Conservation (phyloP, 2,329 filamentous ascomycete genomes). For the Paecilomyces niveus region DNA sequence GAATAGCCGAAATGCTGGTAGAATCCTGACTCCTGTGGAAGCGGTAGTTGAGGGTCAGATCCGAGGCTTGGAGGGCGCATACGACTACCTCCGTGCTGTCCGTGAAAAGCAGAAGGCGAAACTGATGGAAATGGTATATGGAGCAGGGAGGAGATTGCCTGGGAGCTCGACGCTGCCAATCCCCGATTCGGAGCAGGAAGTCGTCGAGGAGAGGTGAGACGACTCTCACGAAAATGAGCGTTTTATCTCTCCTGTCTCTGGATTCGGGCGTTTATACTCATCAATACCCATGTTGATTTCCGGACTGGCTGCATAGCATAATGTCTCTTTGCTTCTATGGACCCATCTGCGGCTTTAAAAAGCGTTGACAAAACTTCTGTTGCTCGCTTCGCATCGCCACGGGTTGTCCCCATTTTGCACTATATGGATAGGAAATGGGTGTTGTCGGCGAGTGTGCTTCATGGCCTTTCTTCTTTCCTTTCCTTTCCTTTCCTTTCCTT, state of each 20-base stretch:
- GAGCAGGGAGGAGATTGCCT: conserved; percentile 32
- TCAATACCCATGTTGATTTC: background rate
- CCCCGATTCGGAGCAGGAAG: conserved; percentile 11
- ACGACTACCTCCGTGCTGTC: conserved; percentile 67
- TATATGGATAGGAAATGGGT: background rate
- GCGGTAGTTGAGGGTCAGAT: conserved; percentile 73
- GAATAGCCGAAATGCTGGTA: conserved; percentile 49
- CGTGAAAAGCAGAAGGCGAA: conserved; percentile 75
- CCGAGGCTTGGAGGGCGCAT: conserved; percentile 69
- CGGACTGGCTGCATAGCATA: background rate
- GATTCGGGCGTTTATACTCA: background rate
- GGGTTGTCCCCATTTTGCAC: background rate
- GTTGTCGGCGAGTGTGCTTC: background rate
- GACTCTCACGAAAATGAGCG: background rate
- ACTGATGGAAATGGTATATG: conserved; percentile 73
- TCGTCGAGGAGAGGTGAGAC: background rate
- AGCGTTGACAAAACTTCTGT: background rate
- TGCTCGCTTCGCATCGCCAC: background rate
- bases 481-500: background rate
- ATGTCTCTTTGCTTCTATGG: background rate
- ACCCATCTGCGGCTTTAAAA: background rate
- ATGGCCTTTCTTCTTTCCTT: background rate
- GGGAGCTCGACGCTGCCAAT: conserved; percentile 17
- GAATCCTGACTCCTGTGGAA: conserved; percentile 47
- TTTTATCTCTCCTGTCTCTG: background rate